Conservation (phyloP, 2,329 filamentous ascomycete species). For the Aspergillus amoenus region DNA sequence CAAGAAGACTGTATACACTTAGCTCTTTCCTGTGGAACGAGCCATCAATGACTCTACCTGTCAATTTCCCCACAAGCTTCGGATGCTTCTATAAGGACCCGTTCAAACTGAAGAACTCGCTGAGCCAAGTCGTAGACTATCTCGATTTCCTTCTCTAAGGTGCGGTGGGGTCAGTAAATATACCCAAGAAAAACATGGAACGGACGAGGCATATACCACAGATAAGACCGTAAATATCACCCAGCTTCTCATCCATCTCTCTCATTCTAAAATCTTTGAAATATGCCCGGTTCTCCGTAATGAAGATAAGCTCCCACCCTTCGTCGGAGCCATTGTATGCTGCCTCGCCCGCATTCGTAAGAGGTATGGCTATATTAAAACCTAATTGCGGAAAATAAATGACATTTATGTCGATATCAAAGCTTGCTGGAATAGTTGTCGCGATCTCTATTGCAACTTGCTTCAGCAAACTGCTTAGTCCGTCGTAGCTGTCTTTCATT, state of each 20-base stretch:
- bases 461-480: conserved; percentile 71
- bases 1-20: conserved; percentile 62
- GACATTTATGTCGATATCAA: conserved; percentile 64
- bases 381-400: conserved; percentile 90
- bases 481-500: conserved; percentile 74
- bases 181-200: background rate
- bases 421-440: conserved; percentile 58
- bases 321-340: conserved; percentile 65
- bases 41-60: conserved; percentile 38
- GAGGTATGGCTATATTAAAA: conserved; percentile 74
- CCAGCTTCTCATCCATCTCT: conserved; percentile 76
- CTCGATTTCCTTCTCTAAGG: conserved; percentile 80
- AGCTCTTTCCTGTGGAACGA: conserved; percentile 9
- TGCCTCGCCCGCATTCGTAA: conserved; percentile 60
- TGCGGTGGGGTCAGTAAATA: background rate
- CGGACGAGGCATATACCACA: conserved; percentile 55
- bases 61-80: conserved; percentile 85
- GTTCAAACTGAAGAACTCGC: conserved; percentile 67
- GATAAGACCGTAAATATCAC: conserved; percentile 82
- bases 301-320: conserved; percentile 76
- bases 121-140: conserved; percentile 77
- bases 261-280: conserved; percentile 84
- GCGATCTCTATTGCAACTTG: conserved; percentile 66
- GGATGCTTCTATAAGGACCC: conserved; percentile 66
- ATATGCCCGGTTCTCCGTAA: conserved; percentile 68